These are phyloP conservation scores for Malus hybrid DNA, from an alignment of 331 rosid species.

Conservation along the genomic window DNA sequence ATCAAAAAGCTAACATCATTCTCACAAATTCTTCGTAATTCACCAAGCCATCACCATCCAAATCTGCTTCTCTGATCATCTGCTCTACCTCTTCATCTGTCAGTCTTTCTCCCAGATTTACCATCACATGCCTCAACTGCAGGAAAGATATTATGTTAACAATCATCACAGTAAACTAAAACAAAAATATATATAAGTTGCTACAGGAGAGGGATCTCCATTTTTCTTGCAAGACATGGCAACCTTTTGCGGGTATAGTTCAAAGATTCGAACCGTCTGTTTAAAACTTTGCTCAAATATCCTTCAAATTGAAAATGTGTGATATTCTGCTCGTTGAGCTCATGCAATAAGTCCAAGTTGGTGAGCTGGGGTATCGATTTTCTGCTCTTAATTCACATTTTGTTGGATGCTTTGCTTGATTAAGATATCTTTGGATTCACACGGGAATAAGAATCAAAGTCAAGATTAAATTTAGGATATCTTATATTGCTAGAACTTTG, in stretches of 20 bases:
- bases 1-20: constrained; percentile 49
- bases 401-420: neutral
- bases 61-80: constrained; percentile 69
- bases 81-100: constrained; percentile 60
- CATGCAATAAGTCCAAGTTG: neutral
- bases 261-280: neutral
- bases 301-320: too few species aligned
- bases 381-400: neutral
- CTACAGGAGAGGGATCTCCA: neutral
- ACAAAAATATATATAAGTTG: neutral
- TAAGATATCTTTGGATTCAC: neutral
- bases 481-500: neutral
- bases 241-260: neutral
- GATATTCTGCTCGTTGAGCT: neutral
- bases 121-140: constrained; percentile 58
- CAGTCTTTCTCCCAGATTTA: constrained; percentile 39
- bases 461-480: neutral
- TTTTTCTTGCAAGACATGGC: neutral
- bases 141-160: neutral
- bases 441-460: neutral
- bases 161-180: neutral
- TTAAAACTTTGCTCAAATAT: too few species aligned
- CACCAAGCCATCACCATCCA: constrained; percentile 63
- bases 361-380: neutral
- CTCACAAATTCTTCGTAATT: constrained; percentile 57